Conservation (phyloP, 2,329 filamentous ascomycete genomes). For the Fusarium tjaetaba region DNA sequence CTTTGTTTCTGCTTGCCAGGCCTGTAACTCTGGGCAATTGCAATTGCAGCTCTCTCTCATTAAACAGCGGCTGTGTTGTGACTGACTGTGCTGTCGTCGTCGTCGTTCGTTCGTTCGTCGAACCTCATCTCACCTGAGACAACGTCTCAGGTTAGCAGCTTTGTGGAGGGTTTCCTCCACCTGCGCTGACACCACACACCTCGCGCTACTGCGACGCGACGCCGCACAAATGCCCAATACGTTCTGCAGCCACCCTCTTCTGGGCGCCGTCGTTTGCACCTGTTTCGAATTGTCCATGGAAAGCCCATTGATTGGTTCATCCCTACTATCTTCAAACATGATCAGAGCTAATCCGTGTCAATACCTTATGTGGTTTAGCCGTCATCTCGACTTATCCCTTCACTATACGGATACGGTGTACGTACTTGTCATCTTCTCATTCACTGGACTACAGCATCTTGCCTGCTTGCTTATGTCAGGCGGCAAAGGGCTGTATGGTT, state of each 20-base stretch:
- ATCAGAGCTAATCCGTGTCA: slow-evolving; percentile 26
- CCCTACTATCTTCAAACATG: slow-evolving; percentile 27
- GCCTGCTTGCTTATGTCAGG: not conserved
- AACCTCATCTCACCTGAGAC: slow-evolving; percentile 49
- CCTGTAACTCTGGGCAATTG: not conserved
- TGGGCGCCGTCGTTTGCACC: slow-evolving; percentile 38
- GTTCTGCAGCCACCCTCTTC: slow-evolving; percentile 31
- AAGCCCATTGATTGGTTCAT: slow-evolving; percentile 21
- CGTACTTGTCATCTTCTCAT: not conserved
- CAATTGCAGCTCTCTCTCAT: not conserved
- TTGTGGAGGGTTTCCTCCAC: slow-evolving; percentile 38
- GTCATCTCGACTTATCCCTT: slow-evolving; percentile 6
- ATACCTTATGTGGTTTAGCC: slow-evolving; percentile 24
- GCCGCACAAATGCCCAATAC: slow-evolving; percentile 25
- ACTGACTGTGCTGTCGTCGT: not conserved
- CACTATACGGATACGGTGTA: not conserved
- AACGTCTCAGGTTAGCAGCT: slow-evolving; percentile 47
- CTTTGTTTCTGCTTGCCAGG: not conserved
- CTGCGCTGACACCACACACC: slow-evolving; percentile 35
- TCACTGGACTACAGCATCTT: not conserved
- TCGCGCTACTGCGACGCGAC: slow-evolving; percentile 25
- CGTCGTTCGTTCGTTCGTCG: slow-evolving; percentile 24
- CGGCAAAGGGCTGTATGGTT: not conserved
- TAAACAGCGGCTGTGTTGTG: not conserved
- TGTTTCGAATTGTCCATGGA: slow-evolving; percentile 31